A percentile compares a stretch with the other conserved stretches of the same genome.
Evolutionary conservation across 2,329 filamentous ascomycete genomes (phyloP).

Genomic region (Venturia effusa): DNA sequence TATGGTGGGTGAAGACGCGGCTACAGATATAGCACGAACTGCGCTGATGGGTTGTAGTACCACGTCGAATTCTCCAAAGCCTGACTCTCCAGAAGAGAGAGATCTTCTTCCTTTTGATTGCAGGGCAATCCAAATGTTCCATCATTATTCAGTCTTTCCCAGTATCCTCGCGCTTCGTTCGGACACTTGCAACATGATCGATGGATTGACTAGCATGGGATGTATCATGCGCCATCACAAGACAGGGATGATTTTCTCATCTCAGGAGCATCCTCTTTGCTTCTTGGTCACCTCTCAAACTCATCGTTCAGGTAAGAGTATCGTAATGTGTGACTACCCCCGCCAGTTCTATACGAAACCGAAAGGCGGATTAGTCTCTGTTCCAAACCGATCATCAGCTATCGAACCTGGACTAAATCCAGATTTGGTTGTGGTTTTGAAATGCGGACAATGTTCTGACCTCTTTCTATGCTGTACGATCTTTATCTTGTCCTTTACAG

Average conservation of each 20-base stretch:
- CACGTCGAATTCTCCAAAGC: slow-evolving; percentile 4
- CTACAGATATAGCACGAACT: too few species aligned
- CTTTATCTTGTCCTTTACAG: background rate
- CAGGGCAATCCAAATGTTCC: background rate
- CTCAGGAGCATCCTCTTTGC: background rate
- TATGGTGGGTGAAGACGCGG: slow-evolving; percentile 19
- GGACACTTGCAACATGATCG: background rate
- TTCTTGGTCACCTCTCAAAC: background rate
- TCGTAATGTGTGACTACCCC: background rate
- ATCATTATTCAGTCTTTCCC: background rate
- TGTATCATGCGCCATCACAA: background rate
- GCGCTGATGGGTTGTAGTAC: background rate
- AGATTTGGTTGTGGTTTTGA: background rate
- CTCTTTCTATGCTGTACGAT: background rate
- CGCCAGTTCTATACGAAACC: background rate
- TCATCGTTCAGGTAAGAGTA: background rate
- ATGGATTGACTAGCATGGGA: background rate
- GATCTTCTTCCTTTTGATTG: too few species aligned
- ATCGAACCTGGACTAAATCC: background rate
- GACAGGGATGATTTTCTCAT: background rate
- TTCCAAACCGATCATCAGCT: background rate
- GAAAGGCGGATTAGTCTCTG: background rate
- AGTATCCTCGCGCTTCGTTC: background rate
- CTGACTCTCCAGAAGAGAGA: background rate
- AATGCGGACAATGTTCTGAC: background rate